Evolutionary conservation across 2,329 filamentous ascomycete genomes (phyloP).

Genomic region (Teratosphaeria epicoccoides): DNA sequence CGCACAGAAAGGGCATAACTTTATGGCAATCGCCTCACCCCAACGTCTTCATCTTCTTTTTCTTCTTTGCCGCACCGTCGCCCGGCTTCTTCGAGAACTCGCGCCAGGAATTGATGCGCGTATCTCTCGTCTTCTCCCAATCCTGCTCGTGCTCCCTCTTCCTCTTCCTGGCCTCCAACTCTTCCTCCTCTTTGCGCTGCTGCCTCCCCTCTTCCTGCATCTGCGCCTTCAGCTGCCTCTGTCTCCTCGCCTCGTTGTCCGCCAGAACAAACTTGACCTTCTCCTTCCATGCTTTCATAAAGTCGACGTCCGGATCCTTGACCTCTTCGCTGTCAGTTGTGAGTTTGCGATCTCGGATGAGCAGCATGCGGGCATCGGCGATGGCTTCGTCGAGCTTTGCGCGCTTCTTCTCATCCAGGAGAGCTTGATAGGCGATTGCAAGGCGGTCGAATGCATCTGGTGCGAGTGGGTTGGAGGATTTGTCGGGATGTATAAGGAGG

Average conservation of each 20-base stretch:
- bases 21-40: conserved; percentile 28
- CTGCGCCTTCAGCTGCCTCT: conserved; percentile 80
- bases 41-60: conserved; percentile 44
- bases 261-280: conserved; percentile 84
- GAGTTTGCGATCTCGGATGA: conserved; percentile 91
- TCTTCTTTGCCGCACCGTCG: conserved; percentile 30
- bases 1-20: neutral
- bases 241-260: conserved; percentile 77
- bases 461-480: conserved; percentile 80
- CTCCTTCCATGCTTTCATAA: conserved; percentile 75
- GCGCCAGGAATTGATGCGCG: conserved; percentile 88
- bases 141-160: conserved; percentile 81
- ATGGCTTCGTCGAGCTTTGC: conserved; percentile 84
- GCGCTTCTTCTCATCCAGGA: conserved; percentile 91
- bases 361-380: conserved; percentile 84
- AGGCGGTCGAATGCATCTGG: conserved; percentile 94
- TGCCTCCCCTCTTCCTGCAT: conserved; percentile 94
- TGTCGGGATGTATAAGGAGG: conserved; percentile 97
- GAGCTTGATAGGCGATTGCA: conserved; percentile 82
- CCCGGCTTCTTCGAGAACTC: conserved; percentile 50
- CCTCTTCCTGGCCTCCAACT: conserved; percentile 52
- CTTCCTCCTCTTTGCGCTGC: conserved; percentile 75
- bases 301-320: conserved; percentile 59
- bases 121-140: conserved; percentile 87
- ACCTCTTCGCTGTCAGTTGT: conserved; percentile 80